Base-by-base conservation (phyloP, 2,329 filamentous ascomycete genomes). In the Phaeosphaeria sp. region DNA sequence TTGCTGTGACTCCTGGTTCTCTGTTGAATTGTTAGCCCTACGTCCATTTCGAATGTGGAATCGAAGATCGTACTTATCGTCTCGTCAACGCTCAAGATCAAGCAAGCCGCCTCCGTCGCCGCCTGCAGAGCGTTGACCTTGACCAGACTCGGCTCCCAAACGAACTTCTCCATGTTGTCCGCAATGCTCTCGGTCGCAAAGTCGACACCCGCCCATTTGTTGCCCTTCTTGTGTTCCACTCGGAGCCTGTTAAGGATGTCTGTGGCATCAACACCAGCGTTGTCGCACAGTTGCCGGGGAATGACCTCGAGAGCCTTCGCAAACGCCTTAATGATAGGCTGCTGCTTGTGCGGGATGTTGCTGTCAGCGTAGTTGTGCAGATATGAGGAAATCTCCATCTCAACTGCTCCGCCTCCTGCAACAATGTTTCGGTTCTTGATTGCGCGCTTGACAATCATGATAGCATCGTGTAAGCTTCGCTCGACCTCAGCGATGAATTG, bases 401-500 rank as follows among this genome's bases (percentile, higher is more conserved):
- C 95, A 71, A 85, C 89, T 18, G 95, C 94, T 76, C 95, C 95
- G 70, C 95, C 95, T 71, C 95, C 95, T 46, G 93, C 95, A 23
- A 99, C 95, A 66, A 99, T 97, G 75, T 87, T 91, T 74, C 90
- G 90, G 84, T 98, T 96, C 83, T 92, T 92, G 79, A 98, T 92
- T 25, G 95, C 92, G 61, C 96, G 93, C 87, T 98, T 98, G 75
- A 99, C 95, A 73, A 99, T 97, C 95, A 99, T 99, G 80, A 99
- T 98, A 69, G 95, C 95, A 74, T 99, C 95, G 84, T 99, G 95
- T 66, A 99, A 86, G 75, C 92, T 97, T 64, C 95, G 91, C 84
- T 99, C 95, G 1, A 97, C 95, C 79, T 99, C 95, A 57, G 95
- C 95, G 71, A 99, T 99, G 82, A 99, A 99, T 79, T 99, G 95